Percentiles rank a stretch among this genome's conserved stretches.
Evolutionary conservation across 164 flowering plant species (phyloP).

Genomic region (Euptelea pleiosperma): DNA sequence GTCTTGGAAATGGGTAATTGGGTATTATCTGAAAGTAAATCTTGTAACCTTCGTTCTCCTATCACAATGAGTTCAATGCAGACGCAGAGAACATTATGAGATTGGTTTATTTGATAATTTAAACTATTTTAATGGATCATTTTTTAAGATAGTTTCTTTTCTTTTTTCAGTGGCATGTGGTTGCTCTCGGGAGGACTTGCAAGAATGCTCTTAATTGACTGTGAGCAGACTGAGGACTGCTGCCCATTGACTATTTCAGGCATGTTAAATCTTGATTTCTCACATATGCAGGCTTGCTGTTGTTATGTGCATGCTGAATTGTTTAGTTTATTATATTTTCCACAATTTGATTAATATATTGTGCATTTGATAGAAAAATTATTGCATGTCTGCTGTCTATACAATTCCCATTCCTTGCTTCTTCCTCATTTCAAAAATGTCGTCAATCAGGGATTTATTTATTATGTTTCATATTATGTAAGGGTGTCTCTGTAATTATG

Average conservation of each 20-base stretch:
- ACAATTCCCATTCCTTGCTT: conserved; percentile 2
- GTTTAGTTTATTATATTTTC: not conserved
- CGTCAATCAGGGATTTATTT: no score
- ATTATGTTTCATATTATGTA: no score
- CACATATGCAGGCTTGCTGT: not conserved
- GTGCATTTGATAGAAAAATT: no score
- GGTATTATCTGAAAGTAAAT: no score
- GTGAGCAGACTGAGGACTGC: conserved; percentile 61
- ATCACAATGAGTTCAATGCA: not conserved
- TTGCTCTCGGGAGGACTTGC: conserved; percentile 80
- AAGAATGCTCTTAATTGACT: conserved; percentile 65
- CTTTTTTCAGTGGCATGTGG: conserved; percentile 57
- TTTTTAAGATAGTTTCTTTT: not conserved
- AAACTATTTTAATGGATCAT: not conserved
- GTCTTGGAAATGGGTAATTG: no score
- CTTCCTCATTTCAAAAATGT: not conserved
- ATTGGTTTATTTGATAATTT: not conserved
- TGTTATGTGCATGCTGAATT: not conserved
- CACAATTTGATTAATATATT: no score
- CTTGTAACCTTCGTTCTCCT: no score
- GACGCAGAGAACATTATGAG: not conserved
- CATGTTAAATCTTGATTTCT: conserved; percentile 21
- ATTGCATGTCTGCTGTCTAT: not conserved
- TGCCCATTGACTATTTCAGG: conserved; percentile 73
- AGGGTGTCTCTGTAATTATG: no score